phyloP scores from a whole-genome alignment of 2,329 filamentous ascomycete genomes.

The Penicillium paneum region DNA sequence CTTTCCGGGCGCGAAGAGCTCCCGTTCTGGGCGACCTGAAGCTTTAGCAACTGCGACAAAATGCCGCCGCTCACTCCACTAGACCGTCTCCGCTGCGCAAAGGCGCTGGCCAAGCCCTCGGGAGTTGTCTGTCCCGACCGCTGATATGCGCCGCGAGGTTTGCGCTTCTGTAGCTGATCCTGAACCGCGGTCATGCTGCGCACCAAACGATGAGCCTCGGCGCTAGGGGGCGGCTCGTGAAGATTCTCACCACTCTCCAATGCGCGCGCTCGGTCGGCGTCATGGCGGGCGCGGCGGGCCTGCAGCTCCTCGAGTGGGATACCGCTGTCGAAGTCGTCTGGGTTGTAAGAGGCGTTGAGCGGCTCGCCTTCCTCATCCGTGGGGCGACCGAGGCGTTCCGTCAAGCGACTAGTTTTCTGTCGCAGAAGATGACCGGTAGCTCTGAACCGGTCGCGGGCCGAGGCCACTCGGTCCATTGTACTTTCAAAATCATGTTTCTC shows the following conservation, averaged over 20 bases:
- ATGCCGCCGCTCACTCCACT: slow-evolving; percentile 52
- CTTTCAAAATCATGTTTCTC: slow-evolving; percentile 13
- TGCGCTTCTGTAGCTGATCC: slow-evolving; percentile 24
- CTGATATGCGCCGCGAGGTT: slow-evolving; percentile 32
- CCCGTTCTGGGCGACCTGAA: slow-evolving; percentile 56
- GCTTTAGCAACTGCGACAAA: slow-evolving; percentile 66
- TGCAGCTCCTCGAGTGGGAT: slow-evolving; percentile 22
- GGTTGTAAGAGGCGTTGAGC: slow-evolving; percentile 27
- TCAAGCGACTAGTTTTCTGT: slow-evolving; percentile 28
- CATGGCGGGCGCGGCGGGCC: slow-evolving; percentile 19
- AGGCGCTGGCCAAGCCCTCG: slow-evolving; percentile 25
- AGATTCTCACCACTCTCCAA: slow-evolving; percentile 19
- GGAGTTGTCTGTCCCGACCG: slow-evolving; percentile 35
- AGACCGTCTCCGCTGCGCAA: slow-evolving; percentile 25
- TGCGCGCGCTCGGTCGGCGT: slow-evolving; percentile 17
- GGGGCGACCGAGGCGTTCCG: slow-evolving; percentile 32
- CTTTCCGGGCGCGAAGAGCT: slow-evolving; percentile 29
- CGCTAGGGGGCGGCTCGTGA: slow-evolving; percentile 25
- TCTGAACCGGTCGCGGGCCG: slow-evolving; percentile 26
- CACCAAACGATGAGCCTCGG: slow-evolving; percentile 40
- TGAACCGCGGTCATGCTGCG: slow-evolving; percentile 33
- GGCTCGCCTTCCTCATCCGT: slow-evolving; percentile 33
- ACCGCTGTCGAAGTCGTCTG: slow-evolving; percentile 30
- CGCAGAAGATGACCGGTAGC: slow-evolving; percentile 30
- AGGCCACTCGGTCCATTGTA: slow-evolving; percentile 13